Percentiles rank a stretch among this genome's conserved stretches.
These are phyloP conservation scores for Lomentospora prolificans DNA, from an alignment of 2,329 filamentous ascomycete genomes.

Conservation along the genomic window DNA sequence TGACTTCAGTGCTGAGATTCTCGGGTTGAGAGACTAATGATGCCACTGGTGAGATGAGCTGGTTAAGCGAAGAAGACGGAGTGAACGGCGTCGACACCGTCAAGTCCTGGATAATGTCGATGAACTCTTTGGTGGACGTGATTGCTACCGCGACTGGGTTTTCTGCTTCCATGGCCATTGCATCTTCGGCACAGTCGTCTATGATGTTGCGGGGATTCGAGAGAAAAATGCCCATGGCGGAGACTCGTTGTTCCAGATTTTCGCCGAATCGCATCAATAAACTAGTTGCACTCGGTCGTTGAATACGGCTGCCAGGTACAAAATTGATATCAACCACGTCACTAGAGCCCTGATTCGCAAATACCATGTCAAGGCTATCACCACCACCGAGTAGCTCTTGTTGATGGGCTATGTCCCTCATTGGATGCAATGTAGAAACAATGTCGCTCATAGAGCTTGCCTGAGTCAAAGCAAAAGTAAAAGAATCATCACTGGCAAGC, in stretches of 20 bases:
- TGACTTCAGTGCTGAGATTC: constrained; percentile 13
- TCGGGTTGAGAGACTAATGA: not conserved
- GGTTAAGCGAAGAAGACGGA: not conserved
- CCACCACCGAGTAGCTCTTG: constrained; percentile 11
- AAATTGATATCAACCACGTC: too few species aligned
- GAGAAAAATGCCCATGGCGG: constrained; percentile 10
- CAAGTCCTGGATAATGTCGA: constrained; percentile 13
- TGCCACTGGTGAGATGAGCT: not conserved
- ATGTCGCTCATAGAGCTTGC: constrained; percentile 5
- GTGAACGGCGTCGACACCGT: not conserved
- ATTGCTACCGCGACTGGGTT: constrained; percentile 12
- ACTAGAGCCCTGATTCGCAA: constrained; percentile 6
- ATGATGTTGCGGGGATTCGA: constrained; percentile 11
- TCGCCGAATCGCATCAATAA: constrained; percentile 13
- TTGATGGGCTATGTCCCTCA: constrained; percentile 11
- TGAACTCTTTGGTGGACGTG: constrained; percentile 12
- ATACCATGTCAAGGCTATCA: constrained; percentile 11
- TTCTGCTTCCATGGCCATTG: constrained; percentile 8
- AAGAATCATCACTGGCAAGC: not conserved
- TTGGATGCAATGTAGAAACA: constrained; percentile 9
- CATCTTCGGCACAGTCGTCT: constrained; percentile 12
- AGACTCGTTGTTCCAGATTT: constrained; percentile 13
- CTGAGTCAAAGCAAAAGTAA: not conserved
- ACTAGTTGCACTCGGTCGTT: constrained; percentile 11
- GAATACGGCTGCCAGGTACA: too few species aligned